Conservation (phyloP, 2,329 filamentous ascomycete genomes). For the Colletotrichum sp. region DNA sequence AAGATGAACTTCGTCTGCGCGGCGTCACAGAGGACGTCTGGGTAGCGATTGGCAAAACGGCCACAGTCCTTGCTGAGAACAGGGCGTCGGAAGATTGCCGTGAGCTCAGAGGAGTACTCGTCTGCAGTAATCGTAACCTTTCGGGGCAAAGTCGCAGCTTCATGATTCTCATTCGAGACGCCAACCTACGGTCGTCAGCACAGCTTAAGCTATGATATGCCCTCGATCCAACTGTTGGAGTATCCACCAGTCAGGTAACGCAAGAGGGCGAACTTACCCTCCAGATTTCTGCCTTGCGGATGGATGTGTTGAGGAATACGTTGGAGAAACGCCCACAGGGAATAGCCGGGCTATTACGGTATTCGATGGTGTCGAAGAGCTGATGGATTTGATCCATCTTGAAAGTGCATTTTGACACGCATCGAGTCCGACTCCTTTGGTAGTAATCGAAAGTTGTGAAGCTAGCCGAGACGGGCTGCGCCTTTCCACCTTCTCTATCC, state of each 20-base stretch:
- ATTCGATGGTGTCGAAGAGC: neutral
- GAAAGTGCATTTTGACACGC: too few relatives aligned
- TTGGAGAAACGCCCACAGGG: neutral
- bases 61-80: rapidly evolving
- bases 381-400: neutral
- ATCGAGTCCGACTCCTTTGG: too few relatives aligned
- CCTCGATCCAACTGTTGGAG: neutral
- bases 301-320: neutral
- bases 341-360: neutral
- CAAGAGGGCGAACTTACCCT: neutral
- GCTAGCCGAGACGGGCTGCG: too few relatives aligned
- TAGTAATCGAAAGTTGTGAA: too few relatives aligned
- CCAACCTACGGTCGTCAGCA: neutral
- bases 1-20: neutral
- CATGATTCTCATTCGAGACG: rapidly evolving
- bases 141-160: neutral
- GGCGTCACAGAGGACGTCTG: neutral
- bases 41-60: neutral
- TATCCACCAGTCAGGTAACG: rapidly evolving
- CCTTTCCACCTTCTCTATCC: too few relatives aligned
- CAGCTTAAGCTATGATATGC: neutral
- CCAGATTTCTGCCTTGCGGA: neutral
- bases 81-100: neutral
- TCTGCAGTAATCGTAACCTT: neutral
- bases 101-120: neutral